Conservation (phyloP, 2,329 filamentous ascomycete genomes). For the Pleoardoris graminearum region DNA sequence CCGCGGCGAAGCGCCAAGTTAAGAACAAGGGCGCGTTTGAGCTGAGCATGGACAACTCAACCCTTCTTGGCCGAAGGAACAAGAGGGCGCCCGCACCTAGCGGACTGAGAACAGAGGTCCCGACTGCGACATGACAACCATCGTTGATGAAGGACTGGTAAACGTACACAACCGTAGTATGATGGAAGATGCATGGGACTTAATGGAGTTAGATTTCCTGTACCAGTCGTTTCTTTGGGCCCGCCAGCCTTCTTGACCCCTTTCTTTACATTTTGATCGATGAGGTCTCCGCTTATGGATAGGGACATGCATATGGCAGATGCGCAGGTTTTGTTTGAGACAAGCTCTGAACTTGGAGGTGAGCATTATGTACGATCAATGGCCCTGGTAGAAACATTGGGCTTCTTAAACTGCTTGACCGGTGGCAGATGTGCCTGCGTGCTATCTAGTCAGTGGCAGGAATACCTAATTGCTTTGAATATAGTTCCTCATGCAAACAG, state of each 20-base stretch:
- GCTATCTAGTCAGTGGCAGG: not conserved
- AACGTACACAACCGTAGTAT: not conserved
- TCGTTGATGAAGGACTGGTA: slow-evolving; percentile 32
- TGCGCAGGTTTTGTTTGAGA: not conserved
- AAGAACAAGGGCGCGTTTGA: slow-evolving; percentile 84
- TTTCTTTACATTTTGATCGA: not conserved
- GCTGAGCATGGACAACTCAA: slow-evolving; percentile 87
- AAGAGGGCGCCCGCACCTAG: slow-evolving; percentile 53
- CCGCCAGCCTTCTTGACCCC: not conserved
- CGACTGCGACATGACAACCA: slow-evolving; percentile 40
- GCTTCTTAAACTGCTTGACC: not conserved
- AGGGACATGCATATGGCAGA: slow-evolving; percentile 2
- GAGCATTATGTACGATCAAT: not conserved
- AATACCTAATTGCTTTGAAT: not conserved
- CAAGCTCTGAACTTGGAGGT: not conserved
- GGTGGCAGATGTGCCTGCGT: not conserved
- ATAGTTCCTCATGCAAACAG: too few species aligned
- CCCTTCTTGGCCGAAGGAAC: slow-evolving; percentile 73
- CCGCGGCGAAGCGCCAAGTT: slow-evolving; percentile 81
- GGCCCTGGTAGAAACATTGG: not conserved
- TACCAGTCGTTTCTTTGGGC: slow-evolving; percentile 1
- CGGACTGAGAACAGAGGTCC: slow-evolving; percentile 50
- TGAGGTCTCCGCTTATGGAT: not conserved
- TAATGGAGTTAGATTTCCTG: slow-evolving; percentile 2
- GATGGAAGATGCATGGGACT: slow-evolving; percentile 1